Evolutionary conservation across 176 grass and related monocot species (phyloP).

Genomic region (Oryza coarctata): DNA sequence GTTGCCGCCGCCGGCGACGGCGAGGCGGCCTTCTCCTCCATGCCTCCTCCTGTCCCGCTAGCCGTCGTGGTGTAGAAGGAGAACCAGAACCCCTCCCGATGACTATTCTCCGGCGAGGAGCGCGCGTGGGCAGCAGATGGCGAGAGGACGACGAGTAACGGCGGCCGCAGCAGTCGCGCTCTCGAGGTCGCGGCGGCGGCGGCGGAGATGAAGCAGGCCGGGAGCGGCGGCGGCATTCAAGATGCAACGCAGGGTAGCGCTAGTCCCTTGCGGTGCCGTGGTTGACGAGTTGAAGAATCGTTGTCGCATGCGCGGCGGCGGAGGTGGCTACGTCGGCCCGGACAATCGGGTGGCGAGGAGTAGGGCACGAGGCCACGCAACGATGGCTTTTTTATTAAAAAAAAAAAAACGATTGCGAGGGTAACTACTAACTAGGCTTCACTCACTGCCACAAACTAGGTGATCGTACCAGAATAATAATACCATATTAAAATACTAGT

Average conservation of each 20-base stretch:
- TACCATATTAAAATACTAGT: no score
- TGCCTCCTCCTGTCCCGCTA: background rate
- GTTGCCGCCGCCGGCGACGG: background rate
- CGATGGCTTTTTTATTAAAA: no score
- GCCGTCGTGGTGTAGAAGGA: background rate
- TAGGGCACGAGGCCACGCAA: no score
- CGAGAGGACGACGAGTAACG: background rate
- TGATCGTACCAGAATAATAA: no score
- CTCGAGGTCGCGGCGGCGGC: background rate
- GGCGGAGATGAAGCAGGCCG: background rate
- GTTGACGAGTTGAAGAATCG: background rate
- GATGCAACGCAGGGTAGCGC: no score
- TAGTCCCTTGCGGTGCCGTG: background rate
- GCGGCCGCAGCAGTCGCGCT: background rate
- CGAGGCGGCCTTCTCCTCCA: background rate
- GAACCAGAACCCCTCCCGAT: no score
- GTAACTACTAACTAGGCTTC: no score
- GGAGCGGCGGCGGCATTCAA: background rate
- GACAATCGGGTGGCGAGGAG: background rate
- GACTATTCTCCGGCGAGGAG: background rate
- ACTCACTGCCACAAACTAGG: no score
- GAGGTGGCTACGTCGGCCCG: constrained; percentile 17
- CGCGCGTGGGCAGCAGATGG: background rate
- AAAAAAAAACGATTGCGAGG: no score
- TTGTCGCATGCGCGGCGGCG: background rate